These are phyloP conservation scores for Thymus mandschuricus DNA, from an alignment of 257 asterid species.

Conservation along the genomic window DNA sequence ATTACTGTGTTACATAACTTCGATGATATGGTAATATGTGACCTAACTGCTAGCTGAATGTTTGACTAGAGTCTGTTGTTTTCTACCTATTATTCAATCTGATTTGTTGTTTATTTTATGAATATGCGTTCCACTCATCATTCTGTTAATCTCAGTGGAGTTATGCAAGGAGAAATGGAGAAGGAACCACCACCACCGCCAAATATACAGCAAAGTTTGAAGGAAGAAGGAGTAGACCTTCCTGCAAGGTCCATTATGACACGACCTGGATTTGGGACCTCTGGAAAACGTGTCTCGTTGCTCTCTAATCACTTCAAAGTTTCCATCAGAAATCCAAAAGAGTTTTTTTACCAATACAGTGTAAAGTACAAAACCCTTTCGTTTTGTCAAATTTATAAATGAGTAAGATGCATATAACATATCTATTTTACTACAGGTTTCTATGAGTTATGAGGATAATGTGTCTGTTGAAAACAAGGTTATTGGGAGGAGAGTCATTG, in stretches of 20 bases:
- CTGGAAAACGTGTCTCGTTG: conserved; percentile 64
- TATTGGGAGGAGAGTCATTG: conserved; percentile 67
- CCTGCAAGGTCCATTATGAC: conserved; percentile 49
- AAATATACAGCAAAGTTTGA: conserved; percentile 32
- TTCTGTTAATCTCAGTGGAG: conserved; percentile 32
- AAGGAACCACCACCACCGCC: conserved; percentile 32
- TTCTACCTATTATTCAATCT: conserved; percentile 5
- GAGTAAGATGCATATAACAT: conserved; percentile 13
- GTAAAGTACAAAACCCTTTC: conserved; percentile 42
- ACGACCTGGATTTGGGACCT: conserved; percentile 71
- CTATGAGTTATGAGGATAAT: conserved; percentile 58
- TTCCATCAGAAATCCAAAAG: conserved; percentile 56
- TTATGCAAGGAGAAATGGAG: conserved; percentile 44
- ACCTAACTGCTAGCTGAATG: background rate
- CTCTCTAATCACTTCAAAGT: conserved; percentile 78
- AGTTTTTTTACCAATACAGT: conserved; percentile 66
- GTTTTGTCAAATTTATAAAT: conserved; percentile 24
- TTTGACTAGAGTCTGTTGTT: conserved; percentile 1
- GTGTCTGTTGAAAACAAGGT: conserved; percentile 53
- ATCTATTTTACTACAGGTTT: conserved; percentile 56
- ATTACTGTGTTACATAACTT: background rate
- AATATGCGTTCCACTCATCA: conserved; percentile 22
- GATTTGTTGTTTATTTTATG: conserved; percentile 2
- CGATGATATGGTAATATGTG: background rate
- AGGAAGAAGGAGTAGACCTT: conserved; percentile 43